Percentiles rank a stretch among this genome's conserved stretches.
phyloP scores from a whole-genome alignment of 2,329 filamentous ascomycete genomes.

The Monilinia fructigena region DNA sequence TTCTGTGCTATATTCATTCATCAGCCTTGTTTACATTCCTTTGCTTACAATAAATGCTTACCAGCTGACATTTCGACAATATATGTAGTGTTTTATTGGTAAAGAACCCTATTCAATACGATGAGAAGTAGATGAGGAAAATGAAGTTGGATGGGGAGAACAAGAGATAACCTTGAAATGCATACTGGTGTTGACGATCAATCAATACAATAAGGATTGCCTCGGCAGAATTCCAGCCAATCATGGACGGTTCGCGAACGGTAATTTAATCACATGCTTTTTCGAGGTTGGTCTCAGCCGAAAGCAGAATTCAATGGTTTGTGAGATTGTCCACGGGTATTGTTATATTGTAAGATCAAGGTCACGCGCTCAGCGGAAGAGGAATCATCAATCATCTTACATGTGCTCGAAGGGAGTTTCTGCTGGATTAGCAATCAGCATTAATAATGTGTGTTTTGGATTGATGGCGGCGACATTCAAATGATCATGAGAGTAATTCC shows the following conservation, averaged over 20 bases:
- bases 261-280: constrained; percentile 19
- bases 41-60: constrained; percentile 23
- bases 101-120: neutral
- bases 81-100: neutral
- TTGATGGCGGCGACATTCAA: neutral
- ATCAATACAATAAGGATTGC: constrained; percentile 11
- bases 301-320: constrained; percentile 13
- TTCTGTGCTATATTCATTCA: constrained; percentile 35
- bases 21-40: constrained; percentile 30
- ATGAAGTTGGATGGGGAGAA: neutral
- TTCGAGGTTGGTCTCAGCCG: constrained; percentile 13
- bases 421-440: neutral
- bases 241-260: constrained; percentile 14
- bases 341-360: neutral
- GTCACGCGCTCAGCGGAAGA: neutral
- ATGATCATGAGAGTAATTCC: neutral
- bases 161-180: neutral
- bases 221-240: constrained; percentile 23
- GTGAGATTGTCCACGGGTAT: neutral
- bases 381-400: neutral
- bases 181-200: neutral
- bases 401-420: neutral
- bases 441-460: neutral
- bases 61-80: constrained; percentile 34
- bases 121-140: neutral